Percentiles rank a stretch among this genome's conserved stretches.
phyloP scores from a whole-genome alignment of 306 rosid genomes.

The Medicago lupulina region DNA sequence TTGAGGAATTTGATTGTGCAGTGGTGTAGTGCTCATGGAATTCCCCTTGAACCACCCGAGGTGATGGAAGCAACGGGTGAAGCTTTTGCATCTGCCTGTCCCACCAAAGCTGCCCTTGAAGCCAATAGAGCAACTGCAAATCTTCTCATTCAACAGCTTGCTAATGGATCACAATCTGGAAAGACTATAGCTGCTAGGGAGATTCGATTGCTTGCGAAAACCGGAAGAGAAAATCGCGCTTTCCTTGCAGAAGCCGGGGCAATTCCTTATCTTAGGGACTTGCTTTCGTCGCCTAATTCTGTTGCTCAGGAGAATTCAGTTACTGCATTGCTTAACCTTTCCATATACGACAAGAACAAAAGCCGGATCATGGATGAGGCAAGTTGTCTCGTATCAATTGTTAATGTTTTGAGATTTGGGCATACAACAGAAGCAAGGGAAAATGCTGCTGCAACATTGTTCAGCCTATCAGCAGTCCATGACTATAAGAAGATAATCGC shows the following conservation, averaged over 20 bases:
- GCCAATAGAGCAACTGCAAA: slow-evolving; percentile 76
- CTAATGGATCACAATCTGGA: slow-evolving; percentile 60
- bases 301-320: slow-evolving; percentile 94
- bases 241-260: slow-evolving; percentile 97
- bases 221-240: slow-evolving; percentile 85
- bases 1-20: slow-evolving; percentile 84
- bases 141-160: slow-evolving; percentile 78
- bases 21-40: slow-evolving; percentile 80
- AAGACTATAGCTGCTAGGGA: slow-evolving; percentile 88
- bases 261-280: slow-evolving; percentile 69
- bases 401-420: slow-evolving; percentile 77
- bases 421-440: slow-evolving; percentile 93
- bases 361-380: slow-evolving; percentile 79
- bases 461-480: slow-evolving; percentile 93
- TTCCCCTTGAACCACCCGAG: slow-evolving; percentile 77
- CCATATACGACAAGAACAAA: slow-evolving; percentile 86
- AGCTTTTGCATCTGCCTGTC: slow-evolving; percentile 64
- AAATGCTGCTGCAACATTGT: slow-evolving; percentile 95
- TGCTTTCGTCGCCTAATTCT: slow-evolving; percentile 69
- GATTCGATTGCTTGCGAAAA: slow-evolving; percentile 85
- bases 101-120: slow-evolving; percentile 71
- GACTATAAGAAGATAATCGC: slow-evolving; percentile 89
- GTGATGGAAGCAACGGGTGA: slow-evolving; percentile 54
- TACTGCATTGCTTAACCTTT: slow-evolving; percentile 90
- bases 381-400: slow-evolving; percentile 79